Conservation (phyloP, 202 grass and related monocot species). For the Setaria viridis region DNA sequence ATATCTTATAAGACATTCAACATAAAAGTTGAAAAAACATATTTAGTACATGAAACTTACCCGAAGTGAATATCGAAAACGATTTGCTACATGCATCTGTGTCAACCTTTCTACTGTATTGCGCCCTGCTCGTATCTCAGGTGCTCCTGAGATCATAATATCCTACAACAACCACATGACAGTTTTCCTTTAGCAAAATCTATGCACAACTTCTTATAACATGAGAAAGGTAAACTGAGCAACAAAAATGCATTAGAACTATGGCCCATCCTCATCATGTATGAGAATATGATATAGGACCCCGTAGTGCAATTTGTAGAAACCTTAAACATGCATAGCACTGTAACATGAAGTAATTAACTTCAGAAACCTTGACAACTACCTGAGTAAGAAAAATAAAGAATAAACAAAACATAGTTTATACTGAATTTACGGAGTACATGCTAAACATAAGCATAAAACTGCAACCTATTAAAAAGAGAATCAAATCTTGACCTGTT, state of each 20-base stretch:
- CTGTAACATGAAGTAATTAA: not conserved
- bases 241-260: slow-evolving; percentile 6
- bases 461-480: slow-evolving; percentile 14
- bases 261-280: slow-evolving; percentile 1
- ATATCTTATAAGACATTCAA: slow-evolving; percentile 35
- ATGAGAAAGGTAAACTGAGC: slow-evolving; percentile 12
- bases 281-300: not conserved
- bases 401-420: not conserved
- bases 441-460: slow-evolving; percentile 16
- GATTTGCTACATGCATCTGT: slow-evolving; percentile 66
- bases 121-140: slow-evolving; percentile 22
- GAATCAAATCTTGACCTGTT: slow-evolving; percentile 50
- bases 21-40: not conserved
- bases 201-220: not conserved
- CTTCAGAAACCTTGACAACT: not conserved
- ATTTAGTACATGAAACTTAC: slow-evolving; percentile 50
- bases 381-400: not conserved
- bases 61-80: slow-evolving; percentile 67
- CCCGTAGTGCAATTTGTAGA: slow-evolving; percentile 1
- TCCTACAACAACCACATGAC: slow-evolving; percentile 51
- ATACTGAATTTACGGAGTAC: not conserved
- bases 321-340: not conserved
- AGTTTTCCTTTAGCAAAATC: slow-evolving; percentile 24
- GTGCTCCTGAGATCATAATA: slow-evolving; percentile 74
- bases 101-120: slow-evolving; percentile 23